Conservation (phyloP, 75 land plant species). For the Azolla pinnata region DNA sequence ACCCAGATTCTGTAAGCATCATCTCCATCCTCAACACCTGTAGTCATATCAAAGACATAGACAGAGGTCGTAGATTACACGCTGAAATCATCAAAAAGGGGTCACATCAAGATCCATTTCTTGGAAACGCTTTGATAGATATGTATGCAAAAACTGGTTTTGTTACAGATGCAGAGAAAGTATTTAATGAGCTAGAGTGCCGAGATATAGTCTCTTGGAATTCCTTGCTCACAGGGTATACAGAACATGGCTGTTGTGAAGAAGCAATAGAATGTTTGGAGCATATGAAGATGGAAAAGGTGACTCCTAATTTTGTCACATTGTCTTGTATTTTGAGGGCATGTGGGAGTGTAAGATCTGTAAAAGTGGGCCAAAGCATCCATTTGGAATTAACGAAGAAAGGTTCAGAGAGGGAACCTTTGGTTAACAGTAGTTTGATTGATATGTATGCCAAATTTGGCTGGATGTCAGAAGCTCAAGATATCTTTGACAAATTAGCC, state of each 20-base stretch:
- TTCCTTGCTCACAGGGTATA: constrained; percentile 35
- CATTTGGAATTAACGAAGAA: neutral
- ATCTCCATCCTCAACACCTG: neutral
- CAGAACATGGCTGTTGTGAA: constrained; percentile 17
- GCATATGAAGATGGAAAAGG: constrained; percentile 7
- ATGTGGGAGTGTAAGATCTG: neutral
- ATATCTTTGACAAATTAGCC: neutral
- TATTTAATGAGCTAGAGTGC: constrained; percentile 11
- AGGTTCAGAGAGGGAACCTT: neutral
- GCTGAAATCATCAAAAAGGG: constrained; percentile 4
- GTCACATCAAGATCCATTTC: neutral
- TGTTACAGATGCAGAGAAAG: constrained; percentile 10
- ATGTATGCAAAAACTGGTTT: constrained; percentile 38
- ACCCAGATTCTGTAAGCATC: neutral
- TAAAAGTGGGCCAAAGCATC: neutral
- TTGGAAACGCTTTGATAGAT: constrained; percentile 23
- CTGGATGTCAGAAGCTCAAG: constrained; percentile 2
- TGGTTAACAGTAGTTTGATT: neutral
- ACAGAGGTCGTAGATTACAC: neutral
- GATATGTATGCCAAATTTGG: constrained; percentile 3
- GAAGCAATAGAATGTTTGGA: constrained; percentile 27
- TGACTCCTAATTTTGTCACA: neutral
- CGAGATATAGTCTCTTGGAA: constrained; percentile 27
- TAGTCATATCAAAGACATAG: neutral
- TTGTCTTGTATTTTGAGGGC: constrained; percentile 3